Evolutionary conservation across 495 filamentous ascomycete genomes (phyloP), one percentile per base, ranked within the genome.

Genomic region (Corynascus novoguineensis): DNA sequence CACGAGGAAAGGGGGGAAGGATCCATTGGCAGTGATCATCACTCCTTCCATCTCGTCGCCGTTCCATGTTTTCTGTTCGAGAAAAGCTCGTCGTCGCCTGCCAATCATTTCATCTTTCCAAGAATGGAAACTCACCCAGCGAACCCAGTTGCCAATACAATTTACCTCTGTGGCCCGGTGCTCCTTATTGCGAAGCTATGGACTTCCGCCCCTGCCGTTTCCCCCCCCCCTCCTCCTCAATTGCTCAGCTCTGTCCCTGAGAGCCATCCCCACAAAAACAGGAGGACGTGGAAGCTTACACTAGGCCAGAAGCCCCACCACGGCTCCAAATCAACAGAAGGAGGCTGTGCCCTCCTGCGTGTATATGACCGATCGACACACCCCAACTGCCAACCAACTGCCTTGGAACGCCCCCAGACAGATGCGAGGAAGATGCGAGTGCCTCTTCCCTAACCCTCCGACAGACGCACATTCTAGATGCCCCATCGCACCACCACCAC

Each of bases 281-380:
- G 45, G 28, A 28, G n/a, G n/a, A n/a, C n/a, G n/a, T n/a, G n/a
- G n/a, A n/a, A n/a, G n/a, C n/a, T n/a, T n/a, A 32, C 24, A 9
- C 27, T 31, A 48, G 27, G 45, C 21, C 15, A 27, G 17, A 46
- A 4, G 27, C 45, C 37, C 47, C 47, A 50, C 50, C 24, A 32
- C 15, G 4, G 14, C 47, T 19, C 11, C 17, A 17, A 50, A 50
- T 37, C 47, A 50, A 19, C 29, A 12, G n/a, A 29, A 11, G 4
- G 17, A 15, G 22, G 14, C 29, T 17, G 21, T 19, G 21, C 24
- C 12, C 14, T 40, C 17, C 25, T 28, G 35, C 15, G 50, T 22
- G 50, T 53, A 53, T 53, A 41, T 53, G 37, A 53, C 17, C 19
- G 50, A 53, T 42, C 37, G 37, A 11, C 50, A 31, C 49, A 40